A percentile compares a stretch with the other conserved stretches of the same genome.
phyloP scores from a whole-genome alignment of 495 filamentous ascomycete genomes.

The Penicillium cinerascens region DNA sequence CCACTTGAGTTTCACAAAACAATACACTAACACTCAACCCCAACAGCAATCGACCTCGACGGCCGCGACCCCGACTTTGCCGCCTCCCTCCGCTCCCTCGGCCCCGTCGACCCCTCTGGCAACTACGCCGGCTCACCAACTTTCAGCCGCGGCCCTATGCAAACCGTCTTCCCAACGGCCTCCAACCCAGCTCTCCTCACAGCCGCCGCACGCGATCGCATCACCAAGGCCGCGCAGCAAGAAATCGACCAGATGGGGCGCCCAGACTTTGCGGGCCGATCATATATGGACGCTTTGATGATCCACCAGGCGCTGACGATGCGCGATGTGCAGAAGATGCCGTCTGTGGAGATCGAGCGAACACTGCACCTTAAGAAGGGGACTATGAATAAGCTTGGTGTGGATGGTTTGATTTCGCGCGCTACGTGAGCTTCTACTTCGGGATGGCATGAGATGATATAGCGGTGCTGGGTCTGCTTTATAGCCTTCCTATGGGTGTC shows the following conservation, averaged over 20 bases:
- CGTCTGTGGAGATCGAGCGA: slow-evolving; percentile 55
- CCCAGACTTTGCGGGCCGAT: slow-evolving; percentile 40
- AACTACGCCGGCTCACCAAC: slow-evolving; percentile 54
- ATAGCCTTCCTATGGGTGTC: slow-evolving; percentile 1
- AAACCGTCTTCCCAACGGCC: slow-evolving; percentile 47
- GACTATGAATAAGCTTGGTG: slow-evolving; percentile 52
- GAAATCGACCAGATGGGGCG: slow-evolving; percentile 47
- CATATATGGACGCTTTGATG: slow-evolving; percentile 59
- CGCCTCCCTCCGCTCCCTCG: slow-evolving; percentile 58
- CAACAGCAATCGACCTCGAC: slow-evolving; percentile 61
- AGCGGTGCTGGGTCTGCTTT: not conserved
- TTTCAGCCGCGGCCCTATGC: slow-evolving; percentile 19
- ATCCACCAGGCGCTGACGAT: slow-evolving; percentile 59
- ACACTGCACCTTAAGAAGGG: slow-evolving; percentile 55
- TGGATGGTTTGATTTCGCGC: slow-evolving; percentile 47
- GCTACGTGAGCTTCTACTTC: slow-evolving; percentile 12
- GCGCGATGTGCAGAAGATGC: slow-evolving; percentile 53
- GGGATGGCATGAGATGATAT: not conserved
- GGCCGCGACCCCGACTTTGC: slow-evolving; percentile 62
- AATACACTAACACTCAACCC: not conserved
- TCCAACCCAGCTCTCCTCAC: slow-evolving; percentile 52
- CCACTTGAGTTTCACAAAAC: not conserved
- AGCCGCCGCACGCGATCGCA: slow-evolving; percentile 40
- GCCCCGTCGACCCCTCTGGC: slow-evolving; percentile 60
- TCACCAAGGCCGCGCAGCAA: slow-evolving; percentile 46